phyloP scores from a whole-genome alignment of 768 basidiomycete species.

The Porphyrellus cyaneotinctus region DNA sequence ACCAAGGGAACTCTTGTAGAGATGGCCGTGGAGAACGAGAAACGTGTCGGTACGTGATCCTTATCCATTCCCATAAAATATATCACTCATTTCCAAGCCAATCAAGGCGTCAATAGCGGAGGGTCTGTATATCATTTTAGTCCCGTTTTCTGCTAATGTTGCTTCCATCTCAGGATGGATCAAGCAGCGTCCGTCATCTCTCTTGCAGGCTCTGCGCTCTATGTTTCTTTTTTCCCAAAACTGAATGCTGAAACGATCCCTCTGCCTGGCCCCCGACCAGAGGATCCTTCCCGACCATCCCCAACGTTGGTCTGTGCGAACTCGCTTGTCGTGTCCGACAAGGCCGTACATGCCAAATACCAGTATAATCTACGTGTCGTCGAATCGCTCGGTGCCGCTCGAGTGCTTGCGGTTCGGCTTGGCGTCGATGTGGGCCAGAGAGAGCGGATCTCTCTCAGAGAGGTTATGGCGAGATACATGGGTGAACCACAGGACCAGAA shows the following conservation, averaged over 20 bases:
- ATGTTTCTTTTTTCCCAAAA: conserved; percentile 77
- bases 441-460: conserved; percentile 57
- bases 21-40: conserved; percentile 82
- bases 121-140: conserved; percentile 45
- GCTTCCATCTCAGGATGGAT: conserved; percentile 61
- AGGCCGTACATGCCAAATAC: conserved; percentile 68
- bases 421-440: conserved; percentile 38
- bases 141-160: background rate
- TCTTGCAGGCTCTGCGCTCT: conserved; percentile 63
- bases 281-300: conserved; percentile 21
- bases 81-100: background rate
- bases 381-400: conserved; percentile 80
- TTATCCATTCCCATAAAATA: background rate
- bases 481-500: conserved; percentile 40
- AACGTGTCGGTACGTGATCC: conserved; percentile 56
- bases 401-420: conserved; percentile 62
- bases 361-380: conserved; percentile 90
- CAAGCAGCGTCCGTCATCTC: conserved; percentile 87
- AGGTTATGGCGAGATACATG: conserved; percentile 58
- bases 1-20: conserved; percentile 71
- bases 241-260: conserved; percentile 64
- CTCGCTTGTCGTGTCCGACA: conserved; percentile 78
- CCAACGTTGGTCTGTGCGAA: conserved; percentile 29
- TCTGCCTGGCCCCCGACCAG: conserved; percentile 43
- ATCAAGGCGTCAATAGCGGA: conserved; percentile 65